These are phyloP conservation scores for Solanum sitiens DNA, from an alignment of 257 asterid genomes.

Conservation along the genomic window DNA sequence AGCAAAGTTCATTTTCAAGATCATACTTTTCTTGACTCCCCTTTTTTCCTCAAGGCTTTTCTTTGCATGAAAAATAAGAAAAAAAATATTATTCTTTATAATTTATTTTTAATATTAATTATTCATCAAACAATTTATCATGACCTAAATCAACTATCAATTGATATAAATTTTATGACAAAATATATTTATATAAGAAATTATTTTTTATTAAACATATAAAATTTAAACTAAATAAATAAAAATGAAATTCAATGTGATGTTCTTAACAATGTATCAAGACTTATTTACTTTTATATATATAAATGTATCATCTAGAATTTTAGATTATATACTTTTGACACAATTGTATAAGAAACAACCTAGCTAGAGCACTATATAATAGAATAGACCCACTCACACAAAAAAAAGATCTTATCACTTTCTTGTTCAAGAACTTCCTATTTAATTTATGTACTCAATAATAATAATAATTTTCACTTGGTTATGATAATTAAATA, in stretches of 20 bases:
- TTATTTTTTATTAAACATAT: too few species aligned
- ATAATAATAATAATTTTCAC: not conserved
- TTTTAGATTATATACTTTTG: not conserved
- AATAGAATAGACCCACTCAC: not conserved
- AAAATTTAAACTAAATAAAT: not conserved
- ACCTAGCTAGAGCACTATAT: not conserved
- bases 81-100: too few species aligned
- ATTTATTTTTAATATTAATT: too few species aligned
- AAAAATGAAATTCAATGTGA: not conserved
- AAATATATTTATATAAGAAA: not conserved
- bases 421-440: not conserved
- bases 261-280: not conserved
- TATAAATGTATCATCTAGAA: not conserved
- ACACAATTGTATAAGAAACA: not conserved
- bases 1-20: conserved; percentile 19
- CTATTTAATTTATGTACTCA: not conserved
- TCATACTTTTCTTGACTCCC: conserved; percentile 7
- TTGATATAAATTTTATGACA: not conserved
- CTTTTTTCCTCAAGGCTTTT: conserved; percentile 13
- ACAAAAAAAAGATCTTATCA: not conserved
- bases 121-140: not conserved
- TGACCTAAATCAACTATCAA: not conserved
- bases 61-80: conserved; percentile 1
- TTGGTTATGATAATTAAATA: not conserved
- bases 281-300: not conserved